Evolutionary conservation across 2,329 filamentous ascomycete species (phyloP), one percentile per base, ranked within the genome.

Genomic region (Ambrosiella beaveri): DNA sequence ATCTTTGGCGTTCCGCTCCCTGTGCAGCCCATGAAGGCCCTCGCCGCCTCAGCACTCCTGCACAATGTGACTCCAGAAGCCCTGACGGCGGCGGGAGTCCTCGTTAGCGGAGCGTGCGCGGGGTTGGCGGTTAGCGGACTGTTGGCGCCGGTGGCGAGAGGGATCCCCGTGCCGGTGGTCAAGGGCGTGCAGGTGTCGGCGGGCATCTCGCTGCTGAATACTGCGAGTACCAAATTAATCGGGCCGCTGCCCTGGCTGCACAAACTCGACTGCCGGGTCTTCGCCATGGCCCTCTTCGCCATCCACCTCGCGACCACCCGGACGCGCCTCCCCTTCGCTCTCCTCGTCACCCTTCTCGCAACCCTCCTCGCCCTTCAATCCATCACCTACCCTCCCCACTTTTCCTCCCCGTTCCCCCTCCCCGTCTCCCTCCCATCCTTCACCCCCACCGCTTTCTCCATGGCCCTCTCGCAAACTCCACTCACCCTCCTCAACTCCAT

Each of bases 151-250:
- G 82, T 88, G 56, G 83, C 86, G 7, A 71, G 74, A n/a, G 74
- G 82, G 12, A 85, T 94, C 7, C 91, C 91, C 0, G 80, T 90
- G 12, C 87, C 90, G 0, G 85, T 97, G 0, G 84, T 97, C 57
- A 95, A 95, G 67, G 91, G 91, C 37, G 96, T 97, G 63, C 93
- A 97, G 70, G 81, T 96, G 53, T 91, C 91, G 41, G 91, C 91
- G 3, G 91, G 91, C 1, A 74, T 97, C 53, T 88, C 85, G 13
- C 77, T 97, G 13, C 79, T 89, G 57, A 77, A 95, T 59, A 85
- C 86, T 11, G 88, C 87, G 2, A 74, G 76, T 0, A 78, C 74
- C 52, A 76, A 94, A 59, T 74, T 93, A 11, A 17, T 47, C 8
- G 44, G 44, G 44, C 44, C 44, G 73, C 76, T 15, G 80, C 81